phyloP scores from a whole-genome alignment of 768 basidiomycete genomes.

The Basidioascus undulatus region DNA sequence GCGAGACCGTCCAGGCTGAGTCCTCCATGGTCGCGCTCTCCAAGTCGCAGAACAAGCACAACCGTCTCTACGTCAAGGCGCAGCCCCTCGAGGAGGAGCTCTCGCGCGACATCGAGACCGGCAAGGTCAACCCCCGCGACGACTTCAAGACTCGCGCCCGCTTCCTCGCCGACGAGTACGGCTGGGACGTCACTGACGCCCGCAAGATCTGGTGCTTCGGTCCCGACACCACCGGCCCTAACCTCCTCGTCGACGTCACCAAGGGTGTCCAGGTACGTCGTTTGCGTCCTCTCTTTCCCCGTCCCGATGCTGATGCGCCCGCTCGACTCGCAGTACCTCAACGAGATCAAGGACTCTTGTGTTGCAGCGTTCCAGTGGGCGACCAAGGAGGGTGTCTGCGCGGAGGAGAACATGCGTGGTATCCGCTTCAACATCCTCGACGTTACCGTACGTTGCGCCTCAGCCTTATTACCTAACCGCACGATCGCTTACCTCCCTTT shows the following conservation, averaged over 20 bases:
- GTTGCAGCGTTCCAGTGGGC: slow-evolving; percentile 99
- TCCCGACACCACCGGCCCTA: slow-evolving; percentile 89
- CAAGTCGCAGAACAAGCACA: slow-evolving; percentile 99
- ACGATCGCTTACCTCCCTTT: not conserved
- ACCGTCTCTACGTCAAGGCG: slow-evolving; percentile 87
- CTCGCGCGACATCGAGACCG: slow-evolving; percentile 69
- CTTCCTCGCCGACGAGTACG: slow-evolving; percentile 79
- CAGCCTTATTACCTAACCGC: not conserved
- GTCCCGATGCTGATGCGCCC: not conserved
- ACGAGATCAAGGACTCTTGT: slow-evolving; percentile 99
- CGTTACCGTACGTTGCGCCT: slow-evolving; percentile 36
- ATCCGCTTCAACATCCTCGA: slow-evolving; percentile 85
- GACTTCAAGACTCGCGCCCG: slow-evolving; percentile 95
- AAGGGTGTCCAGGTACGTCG: slow-evolving; percentile 88
- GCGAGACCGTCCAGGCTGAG: slow-evolving; percentile 91
- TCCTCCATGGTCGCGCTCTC: slow-evolving; percentile 89
- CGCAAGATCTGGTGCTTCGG: slow-evolving; percentile 99
- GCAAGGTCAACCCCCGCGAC: slow-evolving; percentile 68
- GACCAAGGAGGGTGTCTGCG: slow-evolving; percentile 51
- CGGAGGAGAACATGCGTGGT: slow-evolving; percentile 98
- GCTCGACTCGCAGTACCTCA: slow-evolving; percentile 47
- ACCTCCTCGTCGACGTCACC: slow-evolving; percentile 89
- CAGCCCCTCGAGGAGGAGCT: slow-evolving; percentile 83
- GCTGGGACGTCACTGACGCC: slow-evolving; percentile 98
- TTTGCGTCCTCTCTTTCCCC: not conserved